These are phyloP conservation scores for Ceratobasidium sp. DNA, from an alignment of 1,284 basidiomycete genomes.

Conservation along the genomic window DNA sequence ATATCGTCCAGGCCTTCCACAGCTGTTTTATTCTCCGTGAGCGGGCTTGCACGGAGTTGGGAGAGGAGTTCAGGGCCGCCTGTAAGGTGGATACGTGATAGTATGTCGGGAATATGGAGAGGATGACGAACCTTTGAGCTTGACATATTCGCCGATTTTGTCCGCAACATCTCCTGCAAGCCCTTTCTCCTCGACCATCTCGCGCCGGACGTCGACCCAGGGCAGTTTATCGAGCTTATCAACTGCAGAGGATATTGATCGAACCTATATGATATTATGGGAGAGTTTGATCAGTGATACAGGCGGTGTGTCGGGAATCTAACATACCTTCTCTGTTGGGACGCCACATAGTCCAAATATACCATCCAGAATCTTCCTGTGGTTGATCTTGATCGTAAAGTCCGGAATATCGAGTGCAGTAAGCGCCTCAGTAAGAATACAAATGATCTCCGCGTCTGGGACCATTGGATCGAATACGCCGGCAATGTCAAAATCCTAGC, in stretches of 20 bases:
- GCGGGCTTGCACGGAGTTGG: conserved; percentile 76
- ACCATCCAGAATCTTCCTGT: conserved; percentile 97
- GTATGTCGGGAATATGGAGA: background rate
- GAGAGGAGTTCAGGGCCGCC: conserved; percentile 85
- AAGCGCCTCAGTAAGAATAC: conserved; percentile 85
- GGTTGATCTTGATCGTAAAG: conserved; percentile 96
- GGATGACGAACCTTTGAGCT: conserved; percentile 79
- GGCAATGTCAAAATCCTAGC: conserved; percentile 95
- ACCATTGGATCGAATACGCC: conserved; percentile 97
- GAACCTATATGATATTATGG: conserved; percentile 64
- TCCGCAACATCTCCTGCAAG: conserved; percentile 88
- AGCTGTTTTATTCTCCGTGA: conserved; percentile 80
- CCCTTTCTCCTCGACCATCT: conserved; percentile 98
- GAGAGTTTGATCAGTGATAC: background rate
- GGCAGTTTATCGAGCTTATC: conserved; percentile 99
- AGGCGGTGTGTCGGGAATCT: background rate
- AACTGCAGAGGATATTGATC: conserved; percentile 96
- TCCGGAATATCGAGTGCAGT: conserved; percentile 89
- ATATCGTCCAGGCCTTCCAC: conserved; percentile 93
- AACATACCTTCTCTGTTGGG: conserved; percentile 76
- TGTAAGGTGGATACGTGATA: conserved; percentile 54
- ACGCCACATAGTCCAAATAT: conserved; percentile 98
- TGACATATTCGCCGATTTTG: conserved; percentile 97
- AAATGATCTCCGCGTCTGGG: conserved; percentile 93
- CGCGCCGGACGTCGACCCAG: conserved; percentile 93